phyloP scores from a whole-genome alignment of 192 early-diverging fungal species.

The Backusella sp. region DNA sequence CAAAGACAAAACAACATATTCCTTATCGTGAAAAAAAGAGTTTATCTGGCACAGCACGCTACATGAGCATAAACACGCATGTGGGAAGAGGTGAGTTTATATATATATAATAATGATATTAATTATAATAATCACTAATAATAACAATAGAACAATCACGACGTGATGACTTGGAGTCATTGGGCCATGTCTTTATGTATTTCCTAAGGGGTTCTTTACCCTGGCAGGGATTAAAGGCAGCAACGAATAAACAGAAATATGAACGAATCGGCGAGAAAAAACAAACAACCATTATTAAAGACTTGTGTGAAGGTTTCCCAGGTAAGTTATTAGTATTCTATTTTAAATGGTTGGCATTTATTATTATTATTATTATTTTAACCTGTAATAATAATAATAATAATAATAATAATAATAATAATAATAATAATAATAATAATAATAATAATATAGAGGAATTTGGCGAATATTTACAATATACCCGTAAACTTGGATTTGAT shows the following conservation, averaged over 20 bases:
- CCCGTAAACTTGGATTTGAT: slow-evolving; percentile 89
- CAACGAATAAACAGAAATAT: slow-evolving; percentile 98
- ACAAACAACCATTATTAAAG: slow-evolving; percentile 83
- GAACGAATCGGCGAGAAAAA: slow-evolving; percentile 99
- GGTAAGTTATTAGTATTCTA: slow-evolving; percentile 32
- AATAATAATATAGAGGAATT: slow-evolving; percentile 76
- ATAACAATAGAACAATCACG: slow-evolving; percentile 87
- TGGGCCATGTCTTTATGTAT: slow-evolving; percentile 99
- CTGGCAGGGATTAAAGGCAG: slow-evolving; percentile 97
- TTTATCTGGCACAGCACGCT: slow-evolving; percentile 92
- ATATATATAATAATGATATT: too few species aligned
- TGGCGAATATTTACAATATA: slow-evolving; percentile 83
- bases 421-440: too few species aligned
- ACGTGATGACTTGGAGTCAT: slow-evolving; percentile 94
- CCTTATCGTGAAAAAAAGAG: slow-evolving; percentile 95
- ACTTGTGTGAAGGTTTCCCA: slow-evolving; percentile 88
- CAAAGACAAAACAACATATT: slow-evolving; percentile 94
- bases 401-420: too few species aligned
- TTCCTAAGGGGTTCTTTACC: slow-evolving; percentile 91
- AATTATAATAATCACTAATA: background rate
- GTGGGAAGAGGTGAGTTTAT: slow-evolving; percentile 71
- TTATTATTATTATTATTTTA: background rate
- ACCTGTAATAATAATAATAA: too few species aligned
- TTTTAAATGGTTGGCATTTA: background rate
- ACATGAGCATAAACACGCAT: slow-evolving; percentile 98